Evolutionary conservation across 768 basidiomycete species (phyloP).

Genomic region (Porpolomopsis calyptriformis): DNA sequence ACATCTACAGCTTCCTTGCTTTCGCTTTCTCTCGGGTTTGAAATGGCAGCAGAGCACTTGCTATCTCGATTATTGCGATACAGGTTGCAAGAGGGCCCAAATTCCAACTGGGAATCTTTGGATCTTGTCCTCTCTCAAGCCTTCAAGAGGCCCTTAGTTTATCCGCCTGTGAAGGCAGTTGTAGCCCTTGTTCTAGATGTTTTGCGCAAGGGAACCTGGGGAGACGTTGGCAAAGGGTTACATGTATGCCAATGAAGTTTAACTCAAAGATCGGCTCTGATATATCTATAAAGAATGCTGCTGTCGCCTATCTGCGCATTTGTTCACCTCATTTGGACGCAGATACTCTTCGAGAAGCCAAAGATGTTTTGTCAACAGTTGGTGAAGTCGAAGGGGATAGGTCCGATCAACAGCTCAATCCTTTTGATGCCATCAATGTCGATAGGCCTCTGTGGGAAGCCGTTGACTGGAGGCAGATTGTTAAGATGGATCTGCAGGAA

Average conservation of each 20-base stretch:
- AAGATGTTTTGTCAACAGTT: conserved; percentile 14
- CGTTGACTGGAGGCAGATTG: conserved; percentile 24
- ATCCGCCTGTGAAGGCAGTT: conserved; percentile 22
- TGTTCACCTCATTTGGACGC: conserved; percentile 17
- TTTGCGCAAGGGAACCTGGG: conserved; percentile 29
- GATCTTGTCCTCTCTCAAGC: conserved; percentile 21
- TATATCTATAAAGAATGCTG: conserved; percentile 14
- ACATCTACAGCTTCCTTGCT: conserved; percentile 21
- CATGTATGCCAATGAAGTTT: conserved; percentile 19
- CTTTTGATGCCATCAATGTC: neutral
- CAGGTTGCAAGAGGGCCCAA: conserved; percentile 35
- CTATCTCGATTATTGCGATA: conserved; percentile 32
- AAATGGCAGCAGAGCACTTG: conserved; percentile 23
- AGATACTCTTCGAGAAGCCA: conserved; percentile 12
- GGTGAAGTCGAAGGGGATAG: conserved; percentile 14
- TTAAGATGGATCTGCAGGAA: conserved; percentile 23
- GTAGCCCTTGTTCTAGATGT: conserved; percentile 27
- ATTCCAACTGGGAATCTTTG: conserved; percentile 25
- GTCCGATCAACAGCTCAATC: conserved; percentile 8
- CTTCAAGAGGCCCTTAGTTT: conserved; percentile 13
- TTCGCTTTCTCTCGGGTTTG: conserved; percentile 19
- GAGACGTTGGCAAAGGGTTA: conserved; percentile 20
- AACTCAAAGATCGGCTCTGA: neutral
- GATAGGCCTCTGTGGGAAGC: neutral
- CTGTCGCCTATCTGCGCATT: conserved; percentile 20